Conservation (phyloP, 345 rosid genomes). For the Pistacia vera region DNA sequence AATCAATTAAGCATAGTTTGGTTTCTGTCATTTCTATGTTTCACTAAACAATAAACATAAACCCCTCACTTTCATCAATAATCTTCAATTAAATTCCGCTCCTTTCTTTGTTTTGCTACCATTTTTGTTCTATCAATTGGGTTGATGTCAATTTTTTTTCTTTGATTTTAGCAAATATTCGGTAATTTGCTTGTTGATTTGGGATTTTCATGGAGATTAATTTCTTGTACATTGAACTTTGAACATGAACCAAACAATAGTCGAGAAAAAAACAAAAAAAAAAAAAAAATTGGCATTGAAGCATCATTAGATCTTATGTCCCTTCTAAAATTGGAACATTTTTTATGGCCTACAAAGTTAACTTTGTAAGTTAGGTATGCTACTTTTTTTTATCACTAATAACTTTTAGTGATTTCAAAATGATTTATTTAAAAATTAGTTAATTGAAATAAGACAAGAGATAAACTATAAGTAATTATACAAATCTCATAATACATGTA, state of each 20-base stretch:
- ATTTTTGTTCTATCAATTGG: conserved; percentile 3
- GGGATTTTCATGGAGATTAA: not conserved
- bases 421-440: no score
- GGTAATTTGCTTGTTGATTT: not conserved
- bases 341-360: not conserved
- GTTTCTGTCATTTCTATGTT: not conserved
- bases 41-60: not conserved
- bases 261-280: no score
- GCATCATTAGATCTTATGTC: not conserved
- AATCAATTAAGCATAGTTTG: conserved; percentile 6
- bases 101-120: no score
- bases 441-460: no score
- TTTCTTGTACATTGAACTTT: not conserved
- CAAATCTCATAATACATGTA: no score
- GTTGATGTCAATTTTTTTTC: not conserved
- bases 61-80: not conserved
- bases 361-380: no score
- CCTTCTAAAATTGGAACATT: not conserved
- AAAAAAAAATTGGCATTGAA: not conserved
- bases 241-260: not conserved
- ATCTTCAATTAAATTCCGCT: no score
- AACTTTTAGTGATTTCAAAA: no score
- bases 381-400: no score
- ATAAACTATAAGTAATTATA: no score
- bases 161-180: not conserved